Evolutionary conservation across 495 filamentous ascomycete genomes (phyloP).

Genomic region (Penicillium cinerascens): DNA sequence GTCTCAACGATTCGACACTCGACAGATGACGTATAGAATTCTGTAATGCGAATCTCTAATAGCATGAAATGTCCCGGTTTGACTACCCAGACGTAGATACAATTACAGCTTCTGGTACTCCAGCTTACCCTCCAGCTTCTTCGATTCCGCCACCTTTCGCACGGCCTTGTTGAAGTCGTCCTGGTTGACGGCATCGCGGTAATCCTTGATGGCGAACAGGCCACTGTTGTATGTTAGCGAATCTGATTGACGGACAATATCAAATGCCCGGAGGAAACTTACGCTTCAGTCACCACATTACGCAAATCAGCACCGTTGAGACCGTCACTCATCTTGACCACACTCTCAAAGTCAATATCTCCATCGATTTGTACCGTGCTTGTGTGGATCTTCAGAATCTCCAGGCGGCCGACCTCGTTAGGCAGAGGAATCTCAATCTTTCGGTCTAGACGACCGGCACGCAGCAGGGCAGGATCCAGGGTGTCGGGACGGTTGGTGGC

Average conservation of each 20-base stretch:
- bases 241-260: slow-evolving; percentile 9
- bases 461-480: slow-evolving; percentile 87
- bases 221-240: slow-evolving; percentile 55
- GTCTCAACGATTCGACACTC: neutral
- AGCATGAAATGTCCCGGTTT: slow-evolving; percentile 6
- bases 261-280: slow-evolving; percentile 17
- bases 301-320: slow-evolving; percentile 96
- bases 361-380: slow-evolving; percentile 82
- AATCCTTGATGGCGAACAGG: slow-evolving; percentile 95
- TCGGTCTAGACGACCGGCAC: slow-evolving; percentile 90
- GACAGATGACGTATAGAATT: slow-evolving; percentile 15
- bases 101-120: slow-evolving; percentile 94
- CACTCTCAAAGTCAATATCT: slow-evolving; percentile 98
- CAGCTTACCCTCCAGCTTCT: slow-evolving; percentile 97
- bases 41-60: slow-evolving; percentile 16
- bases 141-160: slow-evolving; percentile 91
- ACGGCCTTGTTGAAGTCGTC: slow-evolving; percentile 99
- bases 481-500: slow-evolving; percentile 98
- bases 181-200: slow-evolving; percentile 91
- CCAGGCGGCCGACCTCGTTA: slow-evolving; percentile 96
- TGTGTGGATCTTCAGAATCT: slow-evolving; percentile 98
- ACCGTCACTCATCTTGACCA: slow-evolving; percentile 99
- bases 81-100: slow-evolving; percentile 18
- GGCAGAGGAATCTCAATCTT: slow-evolving; percentile 99
- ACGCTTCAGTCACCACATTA: slow-evolving; percentile 99